A percentile compares a stretch with the other conserved stretches of the same genome.
phyloP scores from a whole-genome alignment of 192 early-diverging fungal species.

The Backusella tarrabulga region DNA sequence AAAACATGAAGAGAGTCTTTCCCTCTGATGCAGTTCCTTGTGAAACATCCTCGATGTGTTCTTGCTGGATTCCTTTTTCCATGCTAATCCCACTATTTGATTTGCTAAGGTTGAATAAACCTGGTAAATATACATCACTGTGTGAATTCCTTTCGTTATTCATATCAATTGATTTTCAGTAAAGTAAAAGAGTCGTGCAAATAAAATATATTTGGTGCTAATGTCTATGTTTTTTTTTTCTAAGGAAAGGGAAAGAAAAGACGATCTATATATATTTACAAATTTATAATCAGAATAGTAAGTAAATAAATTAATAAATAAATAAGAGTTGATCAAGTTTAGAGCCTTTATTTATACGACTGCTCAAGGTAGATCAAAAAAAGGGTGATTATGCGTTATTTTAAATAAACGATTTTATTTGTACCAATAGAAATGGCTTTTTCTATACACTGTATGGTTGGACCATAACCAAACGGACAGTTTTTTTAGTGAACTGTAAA shows the following conservation, averaged over 20 bases:
- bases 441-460: not conserved
- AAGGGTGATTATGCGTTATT: not conserved
- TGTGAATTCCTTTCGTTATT: not conserved
- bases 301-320: not conserved
- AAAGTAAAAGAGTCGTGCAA: not conserved
- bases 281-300: not conserved
- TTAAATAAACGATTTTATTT: not conserved
- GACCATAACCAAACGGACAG: not conserved
- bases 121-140: not conserved
- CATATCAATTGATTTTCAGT: not conserved
- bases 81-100: not conserved
- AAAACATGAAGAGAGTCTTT: slow-evolving; percentile 60
- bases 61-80: not conserved
- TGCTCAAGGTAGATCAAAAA: not conserved
- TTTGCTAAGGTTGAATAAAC: not conserved
- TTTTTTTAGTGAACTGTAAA: not conserved
- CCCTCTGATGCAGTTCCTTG: slow-evolving; percentile 41
- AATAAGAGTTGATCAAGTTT: not conserved
- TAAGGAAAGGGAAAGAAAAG: not conserved
- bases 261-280: not conserved
- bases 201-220: not conserved
- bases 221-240: not conserved
- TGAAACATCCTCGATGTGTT: slow-evolving; percentile 16
- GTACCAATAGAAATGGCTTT: not conserved
- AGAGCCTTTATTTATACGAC: not conserved